Conservation (phyloP, 2,329 filamentous ascomycete species). For the Elsinoe necatrix region DNA sequence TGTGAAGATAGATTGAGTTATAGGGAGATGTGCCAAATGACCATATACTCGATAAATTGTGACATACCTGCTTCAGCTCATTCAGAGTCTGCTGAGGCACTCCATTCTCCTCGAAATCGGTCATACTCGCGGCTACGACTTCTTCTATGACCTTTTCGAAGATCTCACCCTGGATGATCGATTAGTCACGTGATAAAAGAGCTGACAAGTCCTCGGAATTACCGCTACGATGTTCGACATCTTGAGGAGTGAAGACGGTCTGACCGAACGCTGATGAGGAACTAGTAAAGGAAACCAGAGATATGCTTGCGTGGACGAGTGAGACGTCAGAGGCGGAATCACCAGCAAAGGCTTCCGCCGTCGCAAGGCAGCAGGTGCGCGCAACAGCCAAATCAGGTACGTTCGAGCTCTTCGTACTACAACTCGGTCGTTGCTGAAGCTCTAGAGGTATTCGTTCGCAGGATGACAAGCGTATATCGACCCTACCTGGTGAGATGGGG, state of each 20-base stretch:
- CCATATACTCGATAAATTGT: not conserved
- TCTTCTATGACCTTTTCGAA: constrained; percentile 89
- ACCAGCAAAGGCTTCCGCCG: constrained; percentile 12
- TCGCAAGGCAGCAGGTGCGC: not conserved
- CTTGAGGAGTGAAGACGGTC: not conserved
- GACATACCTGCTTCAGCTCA: constrained; percentile 72
- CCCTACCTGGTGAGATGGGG: not conserved
- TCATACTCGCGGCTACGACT: constrained; percentile 55
- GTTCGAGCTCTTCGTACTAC: not conserved
- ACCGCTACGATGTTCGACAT: constrained; percentile 21
- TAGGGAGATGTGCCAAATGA: too few species aligned
- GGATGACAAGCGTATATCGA: not conserved
- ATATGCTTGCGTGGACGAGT: not conserved
- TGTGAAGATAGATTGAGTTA: too few species aligned
- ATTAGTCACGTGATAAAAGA: not conserved
- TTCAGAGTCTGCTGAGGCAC: constrained; percentile 80
- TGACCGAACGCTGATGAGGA: not conserved
- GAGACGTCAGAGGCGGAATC: not conserved
- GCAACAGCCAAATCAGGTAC: not conserved
- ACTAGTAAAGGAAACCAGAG: not conserved
- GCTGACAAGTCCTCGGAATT: constrained; percentile 1
- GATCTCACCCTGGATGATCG: constrained; percentile 54
- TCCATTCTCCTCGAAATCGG: constrained; percentile 95
- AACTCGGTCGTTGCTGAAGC: not conserved
- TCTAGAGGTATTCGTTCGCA: not conserved